phyloP scores from a whole-genome alignment of 371 early-diverging fungal genomes.

The Capniomyces stellatus region DNA sequence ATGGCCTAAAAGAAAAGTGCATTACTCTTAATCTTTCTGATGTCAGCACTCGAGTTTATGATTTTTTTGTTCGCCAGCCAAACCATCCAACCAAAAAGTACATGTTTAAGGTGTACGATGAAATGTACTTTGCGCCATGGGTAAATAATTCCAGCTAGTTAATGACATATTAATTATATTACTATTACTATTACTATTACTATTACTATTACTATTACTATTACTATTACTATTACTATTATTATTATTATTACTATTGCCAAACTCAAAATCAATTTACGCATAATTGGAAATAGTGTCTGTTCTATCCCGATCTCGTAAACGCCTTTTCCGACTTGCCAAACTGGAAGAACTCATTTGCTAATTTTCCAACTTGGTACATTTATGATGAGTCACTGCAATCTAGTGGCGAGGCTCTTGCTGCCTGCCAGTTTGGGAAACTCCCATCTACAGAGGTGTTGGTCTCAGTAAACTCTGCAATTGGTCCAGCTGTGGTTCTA shows the following conservation, averaged over 20 bases:
- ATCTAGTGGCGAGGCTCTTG: neutral
- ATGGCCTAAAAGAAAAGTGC: conserved; percentile 57
- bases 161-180: no score
- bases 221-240: no score
- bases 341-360: conserved; percentile 12
- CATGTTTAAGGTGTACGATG: conserved; percentile 72
- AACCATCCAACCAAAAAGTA: conserved; percentile 46
- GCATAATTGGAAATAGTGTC: no score
- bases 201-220: no score
- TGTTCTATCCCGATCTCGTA: conserved; percentile 20
- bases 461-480: neutral
- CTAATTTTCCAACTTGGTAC: neutral
- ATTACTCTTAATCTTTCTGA: conserved; percentile 69
- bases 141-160: no score
- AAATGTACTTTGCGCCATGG: conserved; percentile 59
- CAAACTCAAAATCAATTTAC: no score
- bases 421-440: conserved; percentile 20
- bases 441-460: conserved; percentile 10
- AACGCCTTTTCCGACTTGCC: conserved; percentile 10
- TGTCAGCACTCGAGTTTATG: conserved; percentile 56
- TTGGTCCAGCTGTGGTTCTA: neutral
- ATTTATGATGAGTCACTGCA: conserved; percentile 1
- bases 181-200: no score
- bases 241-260: no score
- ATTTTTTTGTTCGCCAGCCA: conserved; percentile 61